Percentiles rank a stretch among this genome's conserved stretches.
These are phyloP conservation scores for Pisolithus albus DNA, from an alignment of 768 basidiomycete genomes.

Conservation along the genomic window DNA sequence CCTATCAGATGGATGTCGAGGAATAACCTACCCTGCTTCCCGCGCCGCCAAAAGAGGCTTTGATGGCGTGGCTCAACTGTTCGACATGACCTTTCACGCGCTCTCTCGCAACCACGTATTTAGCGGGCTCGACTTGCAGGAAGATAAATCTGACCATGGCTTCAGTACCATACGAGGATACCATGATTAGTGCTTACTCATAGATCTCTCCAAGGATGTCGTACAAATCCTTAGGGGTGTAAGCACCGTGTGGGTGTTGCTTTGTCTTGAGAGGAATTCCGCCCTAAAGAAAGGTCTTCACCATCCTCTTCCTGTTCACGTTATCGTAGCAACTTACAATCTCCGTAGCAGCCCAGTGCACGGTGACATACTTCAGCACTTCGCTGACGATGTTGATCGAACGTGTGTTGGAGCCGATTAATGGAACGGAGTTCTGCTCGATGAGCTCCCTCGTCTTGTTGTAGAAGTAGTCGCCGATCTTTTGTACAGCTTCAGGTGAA, in stretches of 20 bases:
- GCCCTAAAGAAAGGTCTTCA: slow-evolving; percentile 37
- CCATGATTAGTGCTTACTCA: slow-evolving; percentile 32
- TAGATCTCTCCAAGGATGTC: slow-evolving; percentile 65
- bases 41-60: slow-evolving; percentile 36
- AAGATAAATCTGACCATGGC: slow-evolving; percentile 54
- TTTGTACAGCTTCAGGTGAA: slow-evolving; percentile 40
- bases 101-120: slow-evolving; percentile 48
- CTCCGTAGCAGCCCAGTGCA: slow-evolving; percentile 64
- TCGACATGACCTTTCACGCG: slow-evolving; percentile 48
- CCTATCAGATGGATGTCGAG: not conserved
- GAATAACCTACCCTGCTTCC: slow-evolving; percentile 36
- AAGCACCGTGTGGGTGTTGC: slow-evolving; percentile 46
- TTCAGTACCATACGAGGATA: not conserved
- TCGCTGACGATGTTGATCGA: slow-evolving; percentile 64
- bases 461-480: slow-evolving; percentile 58
- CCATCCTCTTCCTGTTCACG: not conserved
- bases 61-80: slow-evolving; percentile 52
- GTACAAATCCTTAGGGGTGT: slow-evolving; percentile 56
- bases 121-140: slow-evolving; percentile 58
- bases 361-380: slow-evolving; percentile 57
- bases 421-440: slow-evolving; percentile 41
- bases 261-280: slow-evolving; percentile 66
- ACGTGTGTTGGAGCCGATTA: slow-evolving; percentile 47
- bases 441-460: slow-evolving; percentile 58
- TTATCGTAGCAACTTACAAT: slow-evolving; percentile 41